Evolutionary conservation across 306 rosid species (phyloP), one percentile per base, ranked within the genome.

Genomic region (Sechiopsis laciniata): DNA sequence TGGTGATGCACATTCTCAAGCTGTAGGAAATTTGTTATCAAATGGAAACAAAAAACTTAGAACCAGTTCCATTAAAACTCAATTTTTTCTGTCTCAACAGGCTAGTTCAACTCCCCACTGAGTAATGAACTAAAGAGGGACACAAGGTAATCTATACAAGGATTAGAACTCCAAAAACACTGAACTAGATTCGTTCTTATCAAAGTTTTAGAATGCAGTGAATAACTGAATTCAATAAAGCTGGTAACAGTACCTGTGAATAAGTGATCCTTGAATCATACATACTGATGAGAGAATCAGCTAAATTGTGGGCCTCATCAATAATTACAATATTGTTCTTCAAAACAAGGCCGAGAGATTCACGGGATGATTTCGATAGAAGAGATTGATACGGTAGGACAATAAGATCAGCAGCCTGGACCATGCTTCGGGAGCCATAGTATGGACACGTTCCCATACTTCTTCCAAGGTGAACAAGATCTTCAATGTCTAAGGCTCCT

Each of bases 311-410:
- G 67, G 98, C 98, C 83, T 90, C 97, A 1, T 94, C 98, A 78
- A 94, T 84, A 56, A 94, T 86, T 72, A 94, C 77, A 78, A 94
- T 82, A 76, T 66, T 90, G 68, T 88, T 85, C 83, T 89, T 87
- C 86, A 94, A 85, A 76, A 80, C 85, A 74, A 94, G 85, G 79
- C 96, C 95, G 79, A 94, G 94, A 62, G 98, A 90, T 81, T 94
- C 97, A 15, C 97, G 96, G 42, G 98, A 94, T 80, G 98, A 86
- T 82, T 90, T 90, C 65, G 97, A 90, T 17, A 94, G 81, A 77
- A 94, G 96, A 71, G 98, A 94, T 72, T 90, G 98, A 86, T 94
- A 94, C 24, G 98, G 98, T 22, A 94, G 85, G 80, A 94, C 91
- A 68, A 94, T 90, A 79, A 94, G 98, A 84, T 94, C 98, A 71